Percentiles rank a stretch among this genome's conserved stretches.
Conservation (phyloP, 2,329 filamentous ascomycete species). For the Claviceps capensis region DNA sequence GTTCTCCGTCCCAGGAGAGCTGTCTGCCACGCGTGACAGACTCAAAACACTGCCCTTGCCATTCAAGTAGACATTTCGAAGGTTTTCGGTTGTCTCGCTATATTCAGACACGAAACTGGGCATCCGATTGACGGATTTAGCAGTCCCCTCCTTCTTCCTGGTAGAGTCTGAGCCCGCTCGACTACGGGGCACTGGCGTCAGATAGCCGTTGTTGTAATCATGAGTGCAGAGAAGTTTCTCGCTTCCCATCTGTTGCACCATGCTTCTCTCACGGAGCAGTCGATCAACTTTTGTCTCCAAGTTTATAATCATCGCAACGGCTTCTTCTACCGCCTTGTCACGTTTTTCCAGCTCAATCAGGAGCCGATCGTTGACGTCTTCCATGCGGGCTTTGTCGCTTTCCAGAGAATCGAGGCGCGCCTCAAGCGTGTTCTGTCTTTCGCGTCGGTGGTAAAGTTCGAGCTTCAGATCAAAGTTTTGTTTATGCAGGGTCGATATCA, state of each 20-base stretch:
- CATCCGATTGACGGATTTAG: slow-evolving; percentile 37
- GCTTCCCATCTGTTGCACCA: slow-evolving; percentile 36
- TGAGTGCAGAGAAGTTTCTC: slow-evolving; percentile 22
- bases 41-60: slow-evolving; percentile 34
- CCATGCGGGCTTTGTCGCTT: slow-evolving; percentile 36
- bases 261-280: slow-evolving; percentile 37
- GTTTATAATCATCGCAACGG: slow-evolving; percentile 53
- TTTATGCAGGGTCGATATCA: slow-evolving; percentile 55
- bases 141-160: slow-evolving; percentile 16
- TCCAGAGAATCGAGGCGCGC: slow-evolving; percentile 41
- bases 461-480: slow-evolving; percentile 68
- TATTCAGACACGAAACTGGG: slow-evolving; percentile 50
- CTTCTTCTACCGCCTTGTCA: slow-evolving; percentile 58
- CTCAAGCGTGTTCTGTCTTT: slow-evolving; percentile 48
- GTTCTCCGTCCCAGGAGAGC: slow-evolving; percentile 21
- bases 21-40: slow-evolving; percentile 33
- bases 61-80: slow-evolving; percentile 45
- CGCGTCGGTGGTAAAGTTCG: slow-evolving; percentile 54
- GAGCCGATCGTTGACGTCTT: slow-evolving; percentile 45
- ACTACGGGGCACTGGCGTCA: slow-evolving; percentile 10
- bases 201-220: slow-evolving; percentile 16
- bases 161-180: slow-evolving; percentile 8
- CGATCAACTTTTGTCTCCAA: slow-evolving; percentile 47
- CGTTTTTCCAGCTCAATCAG: slow-evolving; percentile 49
- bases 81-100: slow-evolving; percentile 44